Base-by-base conservation (phyloP, 805 yeast species). In the Wickerhamiella siamensis region DNA sequence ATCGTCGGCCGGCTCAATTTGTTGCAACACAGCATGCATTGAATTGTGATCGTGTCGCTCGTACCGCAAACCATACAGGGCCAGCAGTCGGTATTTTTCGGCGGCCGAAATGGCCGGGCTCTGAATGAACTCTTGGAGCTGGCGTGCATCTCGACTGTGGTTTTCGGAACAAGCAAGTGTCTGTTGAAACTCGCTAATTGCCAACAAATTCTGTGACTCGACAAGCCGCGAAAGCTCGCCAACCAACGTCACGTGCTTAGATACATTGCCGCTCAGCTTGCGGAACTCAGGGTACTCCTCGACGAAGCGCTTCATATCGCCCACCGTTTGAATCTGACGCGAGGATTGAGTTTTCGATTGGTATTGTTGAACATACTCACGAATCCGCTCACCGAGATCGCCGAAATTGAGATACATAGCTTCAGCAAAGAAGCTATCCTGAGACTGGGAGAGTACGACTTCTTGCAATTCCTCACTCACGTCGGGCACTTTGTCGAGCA, bases 251-350 rank as follows among this genome's bases (percentile, higher is more conserved):
- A 91, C 86, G 60, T 91, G 98, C 54, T 88, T 91, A 24, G 93
- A 73, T 9, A 91, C 84, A 57, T 87, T 88, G 27, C 83, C 77
- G 9, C 94, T 81, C 27, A 88, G 66, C 55, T 82, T 84, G 50
- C 84, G 79, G 58, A 83, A 87, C 57, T 91, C 98, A 1, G 99
- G 99, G 54, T 81, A 86, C 47, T 83, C 83, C 44, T 87, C 95
- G 43, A 91, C 76, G 53, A 88, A 83, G 51, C 77, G 75, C 59
- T 88, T 91, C 75, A 91, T 81, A 54, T 91, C 98, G 16, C 82
- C 76, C 36, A 91, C 75, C 31, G 91, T 77, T 48, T 77, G 77
- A 47, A 88, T 70, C 47, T 77, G 75, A 37, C 74, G 74, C 40
- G 77, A 74, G 17, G 79, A 72, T 52, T 86, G 81, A 1, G 96